Conservation (phyloP, 225 moss, liverwort and hornwort species). For the Asterella californica region DNA sequence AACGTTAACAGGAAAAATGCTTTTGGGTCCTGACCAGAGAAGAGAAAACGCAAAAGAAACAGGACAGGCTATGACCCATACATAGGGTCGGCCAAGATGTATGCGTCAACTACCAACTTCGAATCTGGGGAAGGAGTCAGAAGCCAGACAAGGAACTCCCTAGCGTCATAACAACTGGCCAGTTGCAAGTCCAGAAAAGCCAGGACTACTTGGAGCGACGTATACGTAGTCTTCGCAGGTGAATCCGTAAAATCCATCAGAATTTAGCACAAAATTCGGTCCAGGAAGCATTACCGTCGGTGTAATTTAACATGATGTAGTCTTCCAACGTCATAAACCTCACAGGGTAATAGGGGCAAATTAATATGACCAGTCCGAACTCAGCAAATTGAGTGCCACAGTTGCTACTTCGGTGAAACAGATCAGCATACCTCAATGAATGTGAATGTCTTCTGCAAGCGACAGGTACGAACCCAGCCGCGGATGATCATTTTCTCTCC, state of each 20-base stretch:
- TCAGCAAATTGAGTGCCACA: not conserved
- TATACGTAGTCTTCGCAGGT: not conserved
- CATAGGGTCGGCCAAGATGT: not conserved
- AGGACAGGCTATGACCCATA: not conserved
- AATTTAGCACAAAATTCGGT: not conserved
- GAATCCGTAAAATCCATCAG: not conserved
- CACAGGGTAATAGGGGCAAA: not conserved
- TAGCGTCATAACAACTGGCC: not conserved
- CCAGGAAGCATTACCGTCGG: not conserved
- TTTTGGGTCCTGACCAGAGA: too few species aligned
- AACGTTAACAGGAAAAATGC: not conserved
- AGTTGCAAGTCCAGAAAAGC: not conserved
- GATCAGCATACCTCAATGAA: slow-evolving; percentile 66
- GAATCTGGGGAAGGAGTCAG: too few species aligned
- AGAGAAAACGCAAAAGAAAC: too few species aligned
- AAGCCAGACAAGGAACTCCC: not conserved
- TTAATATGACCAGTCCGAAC: not conserved
- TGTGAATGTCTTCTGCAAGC: slow-evolving; percentile 81
- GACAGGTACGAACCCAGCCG: slow-evolving; percentile 97
- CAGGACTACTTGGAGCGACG: not conserved
- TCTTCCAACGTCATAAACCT: too few species aligned
- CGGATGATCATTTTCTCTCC: slow-evolving; percentile 72
- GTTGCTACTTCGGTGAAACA: not conserved
- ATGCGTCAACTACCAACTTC: not conserved
- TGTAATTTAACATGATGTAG: too few species aligned